Base-by-base conservation (phyloP, 2,329 filamentous ascomycete genomes). In the Monilinia fructicola region DNA sequence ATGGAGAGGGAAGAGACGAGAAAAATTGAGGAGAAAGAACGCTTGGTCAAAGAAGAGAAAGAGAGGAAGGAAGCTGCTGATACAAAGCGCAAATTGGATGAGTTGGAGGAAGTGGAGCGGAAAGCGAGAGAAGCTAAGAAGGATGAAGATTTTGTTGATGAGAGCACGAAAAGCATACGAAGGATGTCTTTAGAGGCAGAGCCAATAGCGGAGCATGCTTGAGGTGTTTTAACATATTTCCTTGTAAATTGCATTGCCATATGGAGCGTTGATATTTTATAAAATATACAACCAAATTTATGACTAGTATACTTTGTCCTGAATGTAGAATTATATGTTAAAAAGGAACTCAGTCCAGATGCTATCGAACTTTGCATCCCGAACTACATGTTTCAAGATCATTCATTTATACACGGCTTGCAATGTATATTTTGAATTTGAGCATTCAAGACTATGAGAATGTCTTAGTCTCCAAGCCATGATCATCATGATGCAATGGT, bases 1-100 rank as follows among this genome's bases (percentile, higher is more conserved):
- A 80, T 99, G 79, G 88, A 85, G 74, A 76, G 73, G 64, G 78
- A 82, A 66, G 81, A 79, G 58, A 80, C 82, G 69, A 78, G 81
- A 70, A 78, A 78, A 69, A 78, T 73, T 69, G 78, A 79, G 59
- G 77, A 78, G 54, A 76, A 79, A 53, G 71, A 75, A 64, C 68
- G 66, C 23, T 55, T 66, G 48, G 67, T 73, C 35, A 72, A 59
- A 46, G 73, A 75, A 58, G 73, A 72, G 58, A 72, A 62, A 60
- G 73, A 77, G 54, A 71, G 69, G 52, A 64, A 66, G 31, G 72
- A 76, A 58, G 73, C 72, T 38, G 70, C 67, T 28, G 74, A 77
- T 63, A 76, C 73, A 40, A 74, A 71, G 63, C 67, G 61, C 60
- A 73, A 69, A 38, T 62, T 76, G 59, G 74, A 73, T 68, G 72